Percentiles rank a stretch among this genome's conserved stretches.
phyloP scores from a whole-genome alignment of 306 rosid genomes.

The Malus domestica region DNA sequence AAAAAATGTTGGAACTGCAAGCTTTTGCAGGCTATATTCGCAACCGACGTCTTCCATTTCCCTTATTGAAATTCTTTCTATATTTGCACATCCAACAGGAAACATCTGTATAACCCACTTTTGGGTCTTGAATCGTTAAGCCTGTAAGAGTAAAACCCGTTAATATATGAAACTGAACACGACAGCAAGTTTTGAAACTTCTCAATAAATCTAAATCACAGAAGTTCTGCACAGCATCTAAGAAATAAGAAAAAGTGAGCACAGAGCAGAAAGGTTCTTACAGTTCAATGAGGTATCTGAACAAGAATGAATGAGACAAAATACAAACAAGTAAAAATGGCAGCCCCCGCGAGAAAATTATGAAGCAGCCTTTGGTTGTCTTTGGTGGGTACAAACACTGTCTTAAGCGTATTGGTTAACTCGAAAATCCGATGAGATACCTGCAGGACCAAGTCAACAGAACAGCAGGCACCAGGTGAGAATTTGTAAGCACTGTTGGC shows the following conservation, averaged over 20 bases:
- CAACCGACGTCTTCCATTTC: constrained; percentile 21
- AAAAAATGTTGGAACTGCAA: constrained; percentile 20
- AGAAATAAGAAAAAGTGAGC: neutral
- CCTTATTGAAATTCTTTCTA: constrained; percentile 36
- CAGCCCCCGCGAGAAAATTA: constrained; percentile 65
- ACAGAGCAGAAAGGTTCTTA: constrained; percentile 24
- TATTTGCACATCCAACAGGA: constrained; percentile 35
- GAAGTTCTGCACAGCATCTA: neutral
- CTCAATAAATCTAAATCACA: neutral
- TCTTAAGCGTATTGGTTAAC: constrained; percentile 77
- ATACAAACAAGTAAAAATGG: constrained; percentile 52
- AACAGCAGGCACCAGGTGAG: constrained; percentile 14
- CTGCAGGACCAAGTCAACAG: constrained; percentile 43
- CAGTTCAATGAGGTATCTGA: constrained; percentile 56
- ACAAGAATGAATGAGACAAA: constrained; percentile 54
- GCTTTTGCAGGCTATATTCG: constrained; percentile 27
- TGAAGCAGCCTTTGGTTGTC: constrained; percentile 73
- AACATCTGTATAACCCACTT: constrained; percentile 22
- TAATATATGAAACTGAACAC: neutral
- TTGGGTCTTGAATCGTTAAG: constrained; percentile 26
- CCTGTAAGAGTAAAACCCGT: constrained; percentile 30
- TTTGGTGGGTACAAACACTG: constrained; percentile 75
- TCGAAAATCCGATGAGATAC: constrained; percentile 86
- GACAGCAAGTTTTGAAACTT: neutral
- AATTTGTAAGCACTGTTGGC: constrained; percentile 6